Evolutionary conservation across 2,329 filamentous ascomycete genomes (phyloP).

Genomic region (Colletotrichum endophyticum): DNA sequence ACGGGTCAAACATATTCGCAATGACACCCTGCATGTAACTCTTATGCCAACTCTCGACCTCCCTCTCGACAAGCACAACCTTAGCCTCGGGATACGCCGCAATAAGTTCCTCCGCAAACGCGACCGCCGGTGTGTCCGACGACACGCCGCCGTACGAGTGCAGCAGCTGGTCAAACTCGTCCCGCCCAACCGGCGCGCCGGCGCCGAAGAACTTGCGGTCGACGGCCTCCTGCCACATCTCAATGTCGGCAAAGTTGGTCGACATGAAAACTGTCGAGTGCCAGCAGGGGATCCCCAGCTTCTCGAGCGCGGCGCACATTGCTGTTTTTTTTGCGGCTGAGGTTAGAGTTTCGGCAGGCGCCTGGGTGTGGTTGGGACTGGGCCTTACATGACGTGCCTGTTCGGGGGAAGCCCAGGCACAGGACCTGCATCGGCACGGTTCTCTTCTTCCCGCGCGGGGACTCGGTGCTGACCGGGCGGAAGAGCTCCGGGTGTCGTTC

Average conservation of each 20-base stretch:
- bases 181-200: constrained; percentile 11
- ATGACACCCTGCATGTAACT: constrained; percentile 17
- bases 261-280: constrained; percentile 22
- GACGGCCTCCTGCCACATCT: constrained; percentile 26
- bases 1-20: neutral
- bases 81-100: constrained; percentile 46
- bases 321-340: neutral
- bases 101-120: constrained; percentile 41
- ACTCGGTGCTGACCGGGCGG: constrained; percentile 21
- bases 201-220: constrained; percentile 22
- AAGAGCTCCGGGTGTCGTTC: constrained; percentile 25
- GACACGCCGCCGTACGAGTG: constrained; percentile 36
- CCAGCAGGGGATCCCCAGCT: constrained; percentile 22
- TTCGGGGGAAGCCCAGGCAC: constrained; percentile 25
- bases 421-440: constrained; percentile 25
- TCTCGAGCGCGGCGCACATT: constrained; percentile 23
- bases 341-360: neutral
- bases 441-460: constrained; percentile 19
- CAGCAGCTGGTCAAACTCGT: constrained; percentile 24
- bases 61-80: constrained; percentile 39
- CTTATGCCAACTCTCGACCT: constrained; percentile 31
- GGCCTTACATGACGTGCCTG: constrained; percentile 23
- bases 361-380: neutral
- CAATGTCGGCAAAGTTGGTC: constrained; percentile 24
- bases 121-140: constrained; percentile 39